Conservation (phyloP, 78 protist genomes). For the Anaeramoeba flamelloides region DNA sequence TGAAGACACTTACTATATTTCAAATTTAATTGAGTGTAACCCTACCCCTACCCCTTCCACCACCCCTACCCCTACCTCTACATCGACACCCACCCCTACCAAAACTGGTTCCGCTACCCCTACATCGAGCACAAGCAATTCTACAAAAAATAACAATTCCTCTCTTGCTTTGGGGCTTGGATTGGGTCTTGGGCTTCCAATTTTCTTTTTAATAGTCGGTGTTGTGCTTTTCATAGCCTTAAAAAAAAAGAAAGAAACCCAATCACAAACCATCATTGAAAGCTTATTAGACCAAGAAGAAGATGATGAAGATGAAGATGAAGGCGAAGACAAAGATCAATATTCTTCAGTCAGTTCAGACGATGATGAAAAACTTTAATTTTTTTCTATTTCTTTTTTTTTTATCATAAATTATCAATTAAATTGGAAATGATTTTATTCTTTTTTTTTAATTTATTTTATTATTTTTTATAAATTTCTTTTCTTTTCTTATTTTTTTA, state of each 20-base stretch:
- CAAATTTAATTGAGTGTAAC: not conserved
- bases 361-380: too few relatives aligned
- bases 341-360: too few relatives aligned
- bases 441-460: too few relatives aligned
- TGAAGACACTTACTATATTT: not conserved
- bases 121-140: not conserved
- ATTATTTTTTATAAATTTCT: too few relatives aligned
- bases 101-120: too few relatives aligned
- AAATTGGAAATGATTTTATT: too few relatives aligned
- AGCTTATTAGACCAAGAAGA: not conserved
- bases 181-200: not conserved
- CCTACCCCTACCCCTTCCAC: not conserved
- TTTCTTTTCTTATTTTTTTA: too few relatives aligned
- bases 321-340: too few relatives aligned
- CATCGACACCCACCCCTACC: not conserved
- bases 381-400: too few relatives aligned
- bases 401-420: too few relatives aligned
- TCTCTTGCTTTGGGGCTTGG: not conserved
- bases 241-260: not conserved
- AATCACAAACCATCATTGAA: not conserved
- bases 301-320: not conserved
- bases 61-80: not conserved
- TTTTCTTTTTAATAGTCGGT: not conserved
- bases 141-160: too few relatives aligned
- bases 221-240: not conserved